Conservation (phyloP, 768 basidiomycete genomes). For the Chalciporus chontae region DNA sequence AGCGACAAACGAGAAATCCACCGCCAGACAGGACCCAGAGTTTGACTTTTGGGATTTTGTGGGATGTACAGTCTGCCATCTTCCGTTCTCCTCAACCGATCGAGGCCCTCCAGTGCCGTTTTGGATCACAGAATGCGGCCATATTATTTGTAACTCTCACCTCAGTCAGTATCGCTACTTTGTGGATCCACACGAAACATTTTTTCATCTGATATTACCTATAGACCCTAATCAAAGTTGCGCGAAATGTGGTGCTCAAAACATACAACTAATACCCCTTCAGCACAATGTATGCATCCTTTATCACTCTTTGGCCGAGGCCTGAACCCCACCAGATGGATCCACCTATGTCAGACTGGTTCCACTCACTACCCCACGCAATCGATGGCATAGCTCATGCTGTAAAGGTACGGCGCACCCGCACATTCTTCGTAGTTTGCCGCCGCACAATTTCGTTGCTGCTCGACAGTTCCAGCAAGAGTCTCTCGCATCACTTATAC, state of each 20-base stretch:
- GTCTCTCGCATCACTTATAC: conserved; percentile 63
- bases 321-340: conserved; percentile 55
- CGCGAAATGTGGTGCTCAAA: conserved; percentile 57
- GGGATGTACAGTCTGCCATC: conserved; percentile 63
- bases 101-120: conserved; percentile 62
- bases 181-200: background rate
- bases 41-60: conserved; percentile 83
- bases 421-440: background rate
- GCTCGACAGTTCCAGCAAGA: conserved; percentile 71
- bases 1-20: conserved; percentile 7
- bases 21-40: conserved; percentile 16
- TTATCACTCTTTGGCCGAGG: background rate
- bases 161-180: conserved; percentile 51
- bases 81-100: conserved; percentile 54
- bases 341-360: conserved; percentile 80
- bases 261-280: conserved; percentile 67
- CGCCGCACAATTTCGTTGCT: background rate
- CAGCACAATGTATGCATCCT: conserved; percentile 59
- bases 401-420: conserved; percentile 47
- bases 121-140: conserved; percentile 88
- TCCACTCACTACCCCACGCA: conserved; percentile 55
- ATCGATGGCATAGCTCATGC: conserved; percentile 66
- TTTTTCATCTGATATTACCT: background rate
- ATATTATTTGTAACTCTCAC: conserved; percentile 82
- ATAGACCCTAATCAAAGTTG: conserved; percentile 74